Percentiles rank a stretch among this genome's conserved stretches.
phyloP scores from a whole-genome alignment of 2,329 filamentous ascomycete species.

The Aureobasidium sp. region DNA sequence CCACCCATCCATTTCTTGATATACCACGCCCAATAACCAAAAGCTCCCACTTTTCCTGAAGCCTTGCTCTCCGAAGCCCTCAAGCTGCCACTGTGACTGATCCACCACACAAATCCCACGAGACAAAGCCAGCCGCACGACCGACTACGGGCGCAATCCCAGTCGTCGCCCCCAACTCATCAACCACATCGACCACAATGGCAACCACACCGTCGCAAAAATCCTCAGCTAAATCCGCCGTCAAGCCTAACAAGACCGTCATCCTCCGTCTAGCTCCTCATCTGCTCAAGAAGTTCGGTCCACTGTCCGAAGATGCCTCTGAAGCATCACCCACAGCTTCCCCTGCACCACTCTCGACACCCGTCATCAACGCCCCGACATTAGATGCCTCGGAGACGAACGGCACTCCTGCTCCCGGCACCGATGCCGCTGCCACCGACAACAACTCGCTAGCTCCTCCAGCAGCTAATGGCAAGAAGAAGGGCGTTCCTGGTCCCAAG shows the following conservation, averaged over 20 bases:
- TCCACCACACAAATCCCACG: not conserved
- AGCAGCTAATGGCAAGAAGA: conserved; percentile 58
- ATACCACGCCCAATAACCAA: conserved; percentile 20
- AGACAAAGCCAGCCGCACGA: conserved; percentile 17
- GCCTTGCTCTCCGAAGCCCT: not conserved
- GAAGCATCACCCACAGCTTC: conserved; percentile 31
- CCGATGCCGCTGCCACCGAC: conserved; percentile 29
- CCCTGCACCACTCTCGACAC: conserved; percentile 29
- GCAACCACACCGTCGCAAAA: conserved; percentile 17
- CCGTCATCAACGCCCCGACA: conserved; percentile 31
- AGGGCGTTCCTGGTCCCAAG: conserved; percentile 64
- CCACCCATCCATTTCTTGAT: conserved; percentile 5
- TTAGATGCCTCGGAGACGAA: conserved; percentile 37
- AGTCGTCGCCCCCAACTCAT: conserved; percentile 18
- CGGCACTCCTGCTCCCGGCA: conserved; percentile 31
- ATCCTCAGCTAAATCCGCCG: conserved; percentile 17
- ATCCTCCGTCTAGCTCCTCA: conserved; percentile 23
- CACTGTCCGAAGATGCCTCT: conserved; percentile 24
- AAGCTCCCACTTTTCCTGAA: conserved; percentile 15
- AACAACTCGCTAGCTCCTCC: conserved; percentile 37
- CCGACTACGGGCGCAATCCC: conserved; percentile 18
- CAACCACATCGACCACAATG: conserved; percentile 15
- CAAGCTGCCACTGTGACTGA: not conserved
- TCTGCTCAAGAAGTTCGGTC: conserved; percentile 25
- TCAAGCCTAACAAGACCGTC: conserved; percentile 27